A percentile compares a stretch with the other conserved stretches of the same genome.
phyloP scores from a whole-genome alignment of 2,329 filamentous ascomycete genomes.

The Ophiostoma montium region DNA sequence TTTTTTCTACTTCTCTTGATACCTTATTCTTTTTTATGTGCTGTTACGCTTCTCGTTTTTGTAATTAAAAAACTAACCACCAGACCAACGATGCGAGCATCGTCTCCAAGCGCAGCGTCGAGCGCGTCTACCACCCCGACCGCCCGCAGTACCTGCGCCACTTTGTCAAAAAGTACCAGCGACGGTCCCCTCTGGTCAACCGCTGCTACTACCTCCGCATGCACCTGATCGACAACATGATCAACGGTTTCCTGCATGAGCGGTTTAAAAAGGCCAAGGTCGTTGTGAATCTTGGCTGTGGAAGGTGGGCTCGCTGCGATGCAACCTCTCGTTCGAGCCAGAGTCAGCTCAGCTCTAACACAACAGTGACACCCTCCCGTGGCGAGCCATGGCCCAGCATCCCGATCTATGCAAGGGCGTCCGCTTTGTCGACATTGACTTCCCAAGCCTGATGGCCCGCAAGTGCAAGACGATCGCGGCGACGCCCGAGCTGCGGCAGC shows the following conservation, averaged over 20 bases:
- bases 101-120: slow-evolving; percentile 85
- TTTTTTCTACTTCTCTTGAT: background rate
- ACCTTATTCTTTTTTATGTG: background rate
- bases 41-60: background rate
- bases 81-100: slow-evolving; percentile 90
- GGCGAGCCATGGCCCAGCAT: slow-evolving; percentile 63
- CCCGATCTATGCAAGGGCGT: slow-evolving; percentile 40
- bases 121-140: slow-evolving; percentile 64
- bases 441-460: slow-evolving; percentile 61
- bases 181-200: slow-evolving; percentile 79
- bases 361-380: slow-evolving; percentile 68
- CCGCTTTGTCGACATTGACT: slow-evolving; percentile 75
- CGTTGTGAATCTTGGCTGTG: slow-evolving; percentile 75
- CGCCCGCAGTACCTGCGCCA: slow-evolving; percentile 76
- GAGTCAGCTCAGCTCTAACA: no score
- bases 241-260: slow-evolving; percentile 53
- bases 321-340: no score
- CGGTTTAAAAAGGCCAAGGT: slow-evolving; percentile 46
- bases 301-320: slow-evolving; percentile 50
- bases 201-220: slow-evolving; percentile 79
- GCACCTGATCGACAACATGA: slow-evolving; percentile 62
- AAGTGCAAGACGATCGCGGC: slow-evolving; percentile 56
- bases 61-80: slow-evolving; percentile 21
- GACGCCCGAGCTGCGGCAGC: slow-evolving; percentile 43
- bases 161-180: slow-evolving; percentile 73